Evolutionary conservation across 805 yeast species (phyloP).

Genomic region (Tetrapisispora fleetii): DNA sequence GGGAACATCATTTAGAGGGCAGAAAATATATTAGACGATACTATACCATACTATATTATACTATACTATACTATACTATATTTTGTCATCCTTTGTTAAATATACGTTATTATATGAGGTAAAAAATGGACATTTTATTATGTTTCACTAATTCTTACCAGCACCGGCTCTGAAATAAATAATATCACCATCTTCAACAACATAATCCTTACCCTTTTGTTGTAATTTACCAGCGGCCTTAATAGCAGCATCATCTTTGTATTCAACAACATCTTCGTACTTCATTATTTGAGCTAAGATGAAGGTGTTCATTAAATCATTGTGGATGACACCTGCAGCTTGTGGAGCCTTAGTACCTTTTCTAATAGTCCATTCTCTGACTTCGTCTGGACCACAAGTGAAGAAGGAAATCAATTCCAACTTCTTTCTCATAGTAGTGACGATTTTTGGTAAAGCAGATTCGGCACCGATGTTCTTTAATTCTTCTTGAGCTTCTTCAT

Average conservation of each 20-base stretch:
- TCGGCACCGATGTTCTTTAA: constrained; percentile 61
- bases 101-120: not conserved
- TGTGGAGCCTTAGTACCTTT: constrained; percentile 91
- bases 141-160: constrained; percentile 56
- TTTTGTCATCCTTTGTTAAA: not conserved
- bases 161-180: constrained; percentile 91
- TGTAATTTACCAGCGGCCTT: constrained; percentile 81
- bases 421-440: constrained; percentile 77
- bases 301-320: constrained; percentile 89
- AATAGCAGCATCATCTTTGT: constrained; percentile 71
- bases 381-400: constrained; percentile 94
- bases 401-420: constrained; percentile 85
- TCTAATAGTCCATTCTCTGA: constrained; percentile 96
- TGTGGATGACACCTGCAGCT: constrained; percentile 97
- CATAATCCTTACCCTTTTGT: constrained; percentile 91
- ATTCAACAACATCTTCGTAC: constrained; percentile 66
- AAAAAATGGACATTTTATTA: not conserved
- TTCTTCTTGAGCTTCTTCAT: constrained; percentile 70
- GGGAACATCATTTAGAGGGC: too few species aligned
- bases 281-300: constrained; percentile 90
- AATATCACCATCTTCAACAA: constrained; percentile 91
- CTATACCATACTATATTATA: not conserved
- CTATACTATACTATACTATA: not conserved
- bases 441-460: constrained; percentile 79
- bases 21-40: too few species aligned